Percentiles rank a stretch among this genome's conserved stretches.
Conservation (phyloP, 169 alveolate species). For the Cystoisospora suis region DNA sequence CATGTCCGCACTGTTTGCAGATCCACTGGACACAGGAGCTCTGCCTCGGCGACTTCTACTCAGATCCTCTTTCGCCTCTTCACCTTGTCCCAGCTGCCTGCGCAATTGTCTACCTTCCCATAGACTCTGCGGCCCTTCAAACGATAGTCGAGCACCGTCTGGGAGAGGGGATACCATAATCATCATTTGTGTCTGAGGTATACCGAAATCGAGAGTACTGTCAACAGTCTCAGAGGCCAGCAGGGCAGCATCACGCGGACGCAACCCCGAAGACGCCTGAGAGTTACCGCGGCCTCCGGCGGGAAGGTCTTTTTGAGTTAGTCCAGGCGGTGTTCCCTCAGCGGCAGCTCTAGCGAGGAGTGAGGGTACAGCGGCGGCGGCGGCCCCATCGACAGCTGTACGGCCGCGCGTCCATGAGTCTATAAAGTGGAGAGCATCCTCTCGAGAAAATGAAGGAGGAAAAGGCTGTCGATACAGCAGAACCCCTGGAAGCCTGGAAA, state of each 20-base stretch:
- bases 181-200: constrained; percentile 32
- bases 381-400: neutral
- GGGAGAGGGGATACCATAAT: constrained; percentile 16
- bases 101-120: too few relatives aligned
- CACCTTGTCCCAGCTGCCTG: neutral
- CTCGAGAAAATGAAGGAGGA: neutral
- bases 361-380: neutral
- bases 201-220: neutral
- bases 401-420: constrained; percentile 25
- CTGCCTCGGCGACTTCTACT: neutral
- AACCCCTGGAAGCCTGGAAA: constrained; percentile 12
- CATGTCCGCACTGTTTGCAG: neutral
- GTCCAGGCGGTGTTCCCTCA: neutral
- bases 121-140: neutral
- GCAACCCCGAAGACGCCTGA: too few relatives aligned
- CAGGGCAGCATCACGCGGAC: too few relatives aligned
- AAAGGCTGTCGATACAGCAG: neutral
- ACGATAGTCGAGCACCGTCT: constrained; percentile 44
- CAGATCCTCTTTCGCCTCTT: neutral
- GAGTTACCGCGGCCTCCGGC: constrained; percentile 11
- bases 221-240: neutral
- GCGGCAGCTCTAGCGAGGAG: neutral
- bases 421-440: constrained; percentile 20
- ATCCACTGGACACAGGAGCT: neutral
- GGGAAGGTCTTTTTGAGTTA: neutral